These are phyloP conservation scores for Bruguiera hainesii DNA, from an alignment of 441 rosid species.

Conservation along the genomic window DNA sequence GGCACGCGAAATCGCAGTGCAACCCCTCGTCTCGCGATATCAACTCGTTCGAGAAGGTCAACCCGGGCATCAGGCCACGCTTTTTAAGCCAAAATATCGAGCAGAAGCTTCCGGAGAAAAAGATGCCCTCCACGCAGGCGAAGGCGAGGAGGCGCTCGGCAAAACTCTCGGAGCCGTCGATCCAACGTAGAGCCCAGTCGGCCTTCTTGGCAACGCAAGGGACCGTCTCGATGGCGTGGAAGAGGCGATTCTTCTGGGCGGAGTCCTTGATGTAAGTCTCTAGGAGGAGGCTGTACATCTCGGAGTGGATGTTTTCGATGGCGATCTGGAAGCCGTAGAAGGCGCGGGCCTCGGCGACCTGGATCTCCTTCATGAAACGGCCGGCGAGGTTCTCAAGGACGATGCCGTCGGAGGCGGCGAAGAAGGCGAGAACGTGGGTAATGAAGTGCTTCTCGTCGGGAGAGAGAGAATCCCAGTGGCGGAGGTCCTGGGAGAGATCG, in stretches of 20 bases:
- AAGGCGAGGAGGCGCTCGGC: slow-evolving; percentile 33
- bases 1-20: slow-evolving; percentile 36
- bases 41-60: slow-evolving; percentile 35
- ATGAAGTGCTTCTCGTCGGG: slow-evolving; percentile 34
- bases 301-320: slow-evolving; percentile 56
- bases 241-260: slow-evolving; percentile 21
- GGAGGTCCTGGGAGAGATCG: slow-evolving; percentile 30
- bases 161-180: slow-evolving; percentile 27
- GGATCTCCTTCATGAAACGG: slow-evolving; percentile 38
- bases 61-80: slow-evolving; percentile 33
- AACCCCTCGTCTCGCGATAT: slow-evolving; percentile 37
- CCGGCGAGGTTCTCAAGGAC: slow-evolving; percentile 37
- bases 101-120: slow-evolving; percentile 38
- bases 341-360: slow-evolving; percentile 42
- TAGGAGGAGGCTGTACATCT: slow-evolving; percentile 47
- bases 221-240: slow-evolving; percentile 32
- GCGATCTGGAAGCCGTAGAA: slow-evolving; percentile 57
- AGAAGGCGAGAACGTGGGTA: slow-evolving; percentile 37
- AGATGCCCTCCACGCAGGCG: slow-evolving; percentile 36
- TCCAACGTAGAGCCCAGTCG: slow-evolving; percentile 33
- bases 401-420: slow-evolving; percentile 35
- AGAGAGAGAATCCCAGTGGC: slow-evolving; percentile 29
- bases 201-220: slow-evolving; percentile 37
- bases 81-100: slow-evolving; percentile 35
- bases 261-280: slow-evolving; percentile 47